These are phyloP conservation scores for Baorangia bicolor DNA, from an alignment of 768 basidiomycete species.

Conservation along the genomic window DNA sequence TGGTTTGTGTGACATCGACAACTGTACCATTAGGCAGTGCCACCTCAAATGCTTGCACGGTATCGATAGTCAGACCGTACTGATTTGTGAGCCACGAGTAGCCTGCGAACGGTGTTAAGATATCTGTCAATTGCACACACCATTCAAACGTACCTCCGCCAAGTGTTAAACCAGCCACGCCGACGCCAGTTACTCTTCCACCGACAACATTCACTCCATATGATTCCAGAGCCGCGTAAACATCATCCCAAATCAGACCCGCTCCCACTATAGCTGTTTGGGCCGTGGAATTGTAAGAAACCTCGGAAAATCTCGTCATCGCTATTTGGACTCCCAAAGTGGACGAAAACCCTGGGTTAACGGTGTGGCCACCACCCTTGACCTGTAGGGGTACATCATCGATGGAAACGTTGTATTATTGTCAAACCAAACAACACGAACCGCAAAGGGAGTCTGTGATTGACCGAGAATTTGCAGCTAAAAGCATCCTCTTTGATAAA, in stretches of 20 bases:
- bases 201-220: slow-evolving; percentile 55
- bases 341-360: slow-evolving; percentile 57
- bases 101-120: neutral
- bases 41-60: slow-evolving; percentile 52
- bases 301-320: slow-evolving; percentile 47
- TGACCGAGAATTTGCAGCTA: slow-evolving; percentile 36
- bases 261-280: slow-evolving; percentile 41
- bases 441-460: slow-evolving; percentile 34
- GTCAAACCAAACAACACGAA: slow-evolving; percentile 6
- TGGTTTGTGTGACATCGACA: slow-evolving; percentile 29
- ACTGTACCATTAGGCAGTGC: slow-evolving; percentile 48
- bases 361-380: slow-evolving; percentile 59
- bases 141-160: slow-evolving; percentile 45
- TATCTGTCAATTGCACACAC: neutral
- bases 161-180: slow-evolving; percentile 56
- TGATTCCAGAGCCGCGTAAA: slow-evolving; percentile 48
- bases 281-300: slow-evolving; percentile 36
- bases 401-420: neutral
- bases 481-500: neutral
- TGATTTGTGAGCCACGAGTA: slow-evolving; percentile 55
- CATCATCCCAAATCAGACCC: slow-evolving; percentile 61
- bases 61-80: slow-evolving; percentile 56
- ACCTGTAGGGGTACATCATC: slow-evolving; percentile 36
- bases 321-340: slow-evolving; percentile 56
- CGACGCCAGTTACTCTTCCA: slow-evolving; percentile 50